These are phyloP conservation scores for Stereum hirsutum DNA, from an alignment of 1,284 basidiomycete genomes.

Conservation along the genomic window DNA sequence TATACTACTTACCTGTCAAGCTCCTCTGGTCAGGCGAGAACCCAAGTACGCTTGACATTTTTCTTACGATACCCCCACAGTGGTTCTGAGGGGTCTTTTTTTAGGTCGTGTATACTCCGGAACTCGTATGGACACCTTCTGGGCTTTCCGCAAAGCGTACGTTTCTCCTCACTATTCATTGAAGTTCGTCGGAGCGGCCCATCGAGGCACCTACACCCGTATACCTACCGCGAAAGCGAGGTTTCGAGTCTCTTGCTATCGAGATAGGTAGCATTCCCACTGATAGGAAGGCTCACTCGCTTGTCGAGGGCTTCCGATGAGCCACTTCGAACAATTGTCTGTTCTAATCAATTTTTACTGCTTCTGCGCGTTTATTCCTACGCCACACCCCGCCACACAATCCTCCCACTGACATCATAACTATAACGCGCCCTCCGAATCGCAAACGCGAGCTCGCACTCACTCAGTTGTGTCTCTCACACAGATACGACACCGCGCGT, in stretches of 20 bases:
- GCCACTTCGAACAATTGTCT: no score
- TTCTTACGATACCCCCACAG: not conserved
- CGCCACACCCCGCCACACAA: not conserved
- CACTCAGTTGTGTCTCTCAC: not conserved
- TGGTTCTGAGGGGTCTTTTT: not conserved
- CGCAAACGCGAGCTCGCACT: no score
- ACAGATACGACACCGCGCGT: slow-evolving; percentile 53
- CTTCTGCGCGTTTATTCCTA: no score
- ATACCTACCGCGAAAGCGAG: no score
- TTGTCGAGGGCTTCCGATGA: no score
- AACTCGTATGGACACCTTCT: slow-evolving; percentile 36
- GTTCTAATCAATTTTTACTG: no score
- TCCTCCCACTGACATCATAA: not conserved
- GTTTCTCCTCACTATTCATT: slow-evolving; percentile 2
- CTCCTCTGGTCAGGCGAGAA: slow-evolving; percentile 20
- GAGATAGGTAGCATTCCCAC: no score
- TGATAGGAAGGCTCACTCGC: no score
- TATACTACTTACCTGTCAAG: not conserved
- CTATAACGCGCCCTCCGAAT: not conserved
- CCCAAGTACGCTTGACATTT: slow-evolving; percentile 18
- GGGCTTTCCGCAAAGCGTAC: slow-evolving; percentile 30
- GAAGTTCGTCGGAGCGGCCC: no score
- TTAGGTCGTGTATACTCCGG: slow-evolving; percentile 23
- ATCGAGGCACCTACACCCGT: no score
- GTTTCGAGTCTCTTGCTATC: no score